Percentiles rank a stretch among this genome's conserved stretches.
Evolutionary conservation across 139 green algal genomes (phyloP).

Genomic region (Chlorella sp.): DNA sequence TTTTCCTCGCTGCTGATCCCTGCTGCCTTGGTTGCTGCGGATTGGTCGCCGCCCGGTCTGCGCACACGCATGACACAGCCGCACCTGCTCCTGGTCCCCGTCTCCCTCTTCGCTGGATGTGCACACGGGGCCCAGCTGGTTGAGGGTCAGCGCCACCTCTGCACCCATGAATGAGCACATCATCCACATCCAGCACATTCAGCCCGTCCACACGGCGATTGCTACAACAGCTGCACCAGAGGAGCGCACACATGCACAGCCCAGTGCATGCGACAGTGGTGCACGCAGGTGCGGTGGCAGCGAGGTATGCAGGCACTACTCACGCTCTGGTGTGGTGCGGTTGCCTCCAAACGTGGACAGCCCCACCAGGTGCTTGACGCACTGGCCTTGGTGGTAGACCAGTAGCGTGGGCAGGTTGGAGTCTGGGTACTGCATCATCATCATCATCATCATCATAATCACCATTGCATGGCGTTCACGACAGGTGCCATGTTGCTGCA

Average conservation of each 20-base stretch:
- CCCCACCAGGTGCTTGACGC: conserved; percentile 51
- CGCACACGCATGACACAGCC: too few species aligned
- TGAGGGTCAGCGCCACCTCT: conserved; percentile 29
- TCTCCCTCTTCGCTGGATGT: conserved; percentile 9
- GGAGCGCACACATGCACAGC: background rate
- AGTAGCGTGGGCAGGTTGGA: conserved; percentile 86
- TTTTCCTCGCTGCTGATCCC: too few species aligned
- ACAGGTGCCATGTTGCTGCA: background rate
- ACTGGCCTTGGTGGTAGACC: conserved; percentile 59
- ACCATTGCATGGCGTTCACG: background rate
- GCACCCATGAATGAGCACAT: background rate
- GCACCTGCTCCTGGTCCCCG: conserved; percentile 2
- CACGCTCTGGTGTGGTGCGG: conserved; percentile 58
- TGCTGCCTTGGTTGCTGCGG: too few species aligned
- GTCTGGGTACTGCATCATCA: conserved; percentile 70
- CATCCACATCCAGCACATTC: background rate
- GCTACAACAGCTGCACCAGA: background rate
- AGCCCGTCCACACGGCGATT: background rate
- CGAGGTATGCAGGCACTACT: conserved; percentile 2
- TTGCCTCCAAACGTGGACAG: conserved; percentile 62
- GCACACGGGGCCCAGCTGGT: conserved; percentile 24
- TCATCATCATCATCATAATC: background rate
- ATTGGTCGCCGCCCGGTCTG: too few species aligned
- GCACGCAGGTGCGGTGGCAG: too few species aligned
- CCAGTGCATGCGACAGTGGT: background rate